Base-by-base conservation (phyloP, 345 rosid genomes). In the Hibiscus trionum region DNA sequence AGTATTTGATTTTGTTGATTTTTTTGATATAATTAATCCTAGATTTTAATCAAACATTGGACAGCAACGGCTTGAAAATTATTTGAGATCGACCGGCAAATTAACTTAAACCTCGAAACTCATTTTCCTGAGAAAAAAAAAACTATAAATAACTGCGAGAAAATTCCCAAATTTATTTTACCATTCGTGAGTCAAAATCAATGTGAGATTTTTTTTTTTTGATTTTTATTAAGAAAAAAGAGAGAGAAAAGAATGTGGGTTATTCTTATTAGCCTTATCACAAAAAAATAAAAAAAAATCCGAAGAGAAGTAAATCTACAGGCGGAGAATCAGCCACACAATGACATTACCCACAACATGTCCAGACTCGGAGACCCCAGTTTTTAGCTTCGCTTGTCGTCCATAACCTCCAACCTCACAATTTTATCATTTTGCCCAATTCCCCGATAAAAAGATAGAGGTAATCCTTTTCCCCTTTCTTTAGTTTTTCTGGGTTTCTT, bases 251-350 rank as follows among this genome's bases (percentile, higher is more conserved):
- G 5, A 44, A 66, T 12, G 10, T 5, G 15, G 26, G 63, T 19
- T 44, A 14, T 49, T 58, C 37, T 19, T 44, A 14, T 49, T 58
- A 65, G 84, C 80, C 93, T 86, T 86, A 86, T 86, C 88, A 76
- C 67, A 65, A 74, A 69, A 76, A 71, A 26, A 17, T 0, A 0
- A 49, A 50, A 14, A 8, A 21, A 7, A 66, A 33, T 33, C 77
- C 72, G 73, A 73, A 75, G 72, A 71, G 55, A 56, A 69, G 26
- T 29, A 44, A 60, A 42, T 75, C 72, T 78, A 78, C 85, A 84
- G 94, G 88, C 82, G 61, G 75, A 87, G 89, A 84, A 81, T 73
- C 74, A 73, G 82, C 94, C 97, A 86, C 97, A 82, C 89, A 79
- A 10, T 71, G 66, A 62, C 67, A 73, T 42, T 73, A 79, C 76